Evolutionary conservation across 805 yeast species (phyloP).

Genomic region (Candida endomychidarum): DNA sequence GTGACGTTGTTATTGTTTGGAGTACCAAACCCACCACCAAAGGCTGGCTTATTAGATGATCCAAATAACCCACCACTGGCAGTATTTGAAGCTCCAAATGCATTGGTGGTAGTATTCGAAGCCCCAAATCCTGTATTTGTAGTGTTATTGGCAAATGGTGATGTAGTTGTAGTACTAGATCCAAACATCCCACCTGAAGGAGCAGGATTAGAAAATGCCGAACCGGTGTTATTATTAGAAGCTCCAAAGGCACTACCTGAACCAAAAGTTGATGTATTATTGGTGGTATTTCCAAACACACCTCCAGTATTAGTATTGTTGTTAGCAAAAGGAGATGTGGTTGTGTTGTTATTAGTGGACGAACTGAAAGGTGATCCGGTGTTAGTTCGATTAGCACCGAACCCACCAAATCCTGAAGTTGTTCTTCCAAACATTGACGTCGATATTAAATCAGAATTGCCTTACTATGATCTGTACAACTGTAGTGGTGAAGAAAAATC

Average conservation of each 20-base stretch:
- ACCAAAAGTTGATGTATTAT: constrained; percentile 8
- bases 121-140: constrained; percentile 15
- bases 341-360: constrained; percentile 21
- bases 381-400: constrained; percentile 26
- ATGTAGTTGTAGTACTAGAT: constrained; percentile 21
- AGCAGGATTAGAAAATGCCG: constrained; percentile 43
- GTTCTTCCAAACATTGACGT: constrained; percentile 50
- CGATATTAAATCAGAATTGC: too few relatives aligned
- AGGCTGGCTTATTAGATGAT: constrained; percentile 25
- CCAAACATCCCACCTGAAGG: constrained; percentile 38
- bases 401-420: constrained; percentile 55
- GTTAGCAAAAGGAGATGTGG: constrained; percentile 38
- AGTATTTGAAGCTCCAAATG: constrained; percentile 24
- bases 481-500: neutral
- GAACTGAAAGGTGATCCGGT: constrained; percentile 39
- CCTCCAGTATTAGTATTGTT: constrained; percentile 19
- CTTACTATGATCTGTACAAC: too few relatives aligned
- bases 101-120: constrained; percentile 12
- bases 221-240: constrained; percentile 7
- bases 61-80: constrained; percentile 27
- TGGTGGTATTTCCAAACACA: constrained; percentile 26
- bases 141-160: constrained; percentile 17
- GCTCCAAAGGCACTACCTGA: constrained; percentile 4
- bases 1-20: constrained; percentile 16
- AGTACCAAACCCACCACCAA: constrained; percentile 21